These are phyloP conservation scores for Blastocrithidia nonstop DNA, from an alignment of 208 protist species.

Conservation along the genomic window DNA sequence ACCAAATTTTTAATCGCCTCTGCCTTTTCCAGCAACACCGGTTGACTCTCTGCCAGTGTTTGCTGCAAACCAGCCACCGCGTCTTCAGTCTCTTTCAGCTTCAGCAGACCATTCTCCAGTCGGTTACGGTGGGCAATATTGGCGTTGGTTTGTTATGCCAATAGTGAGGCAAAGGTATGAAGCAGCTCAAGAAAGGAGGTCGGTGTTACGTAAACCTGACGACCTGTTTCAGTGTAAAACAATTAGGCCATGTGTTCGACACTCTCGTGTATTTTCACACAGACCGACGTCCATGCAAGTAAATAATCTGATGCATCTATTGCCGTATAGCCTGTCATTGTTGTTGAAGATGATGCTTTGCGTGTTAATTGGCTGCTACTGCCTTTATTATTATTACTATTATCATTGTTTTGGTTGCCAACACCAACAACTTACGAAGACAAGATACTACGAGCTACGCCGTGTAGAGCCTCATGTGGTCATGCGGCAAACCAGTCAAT, in stretches of 20 bases:
- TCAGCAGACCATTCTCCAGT: constrained; percentile 90
- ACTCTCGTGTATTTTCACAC: constrained; percentile 88
- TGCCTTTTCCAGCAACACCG: constrained; percentile 88
- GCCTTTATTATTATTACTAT: no score
- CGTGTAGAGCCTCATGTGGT: constrained; percentile 89
- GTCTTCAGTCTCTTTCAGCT: constrained; percentile 88
- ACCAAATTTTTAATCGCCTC: constrained; percentile 91
- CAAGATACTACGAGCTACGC: constrained; percentile 88
- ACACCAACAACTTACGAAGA: constrained; percentile 10
- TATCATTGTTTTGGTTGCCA: no score
- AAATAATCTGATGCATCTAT: neutral
- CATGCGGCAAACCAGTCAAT: constrained; percentile 98
- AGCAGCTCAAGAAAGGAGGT: constrained; percentile 97
- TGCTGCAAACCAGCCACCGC: constrained; percentile 88
- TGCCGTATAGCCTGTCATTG: neutral
- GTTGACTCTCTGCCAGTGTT: constrained; percentile 90
- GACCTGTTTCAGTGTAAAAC: constrained; percentile 85
- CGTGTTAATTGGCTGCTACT: neutral
- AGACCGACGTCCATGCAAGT: constrained; percentile 77
- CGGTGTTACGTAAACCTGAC: constrained; percentile 98
- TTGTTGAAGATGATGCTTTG: neutral
- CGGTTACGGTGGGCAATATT: constrained; percentile 70
- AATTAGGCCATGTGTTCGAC: constrained; percentile 79
- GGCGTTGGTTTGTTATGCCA: constrained; percentile 68
- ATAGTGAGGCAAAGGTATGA: constrained; percentile 74